phyloP scores from a whole-genome alignment of 2,329 filamentous ascomycete genomes.

The Penicillium sp. region DNA sequence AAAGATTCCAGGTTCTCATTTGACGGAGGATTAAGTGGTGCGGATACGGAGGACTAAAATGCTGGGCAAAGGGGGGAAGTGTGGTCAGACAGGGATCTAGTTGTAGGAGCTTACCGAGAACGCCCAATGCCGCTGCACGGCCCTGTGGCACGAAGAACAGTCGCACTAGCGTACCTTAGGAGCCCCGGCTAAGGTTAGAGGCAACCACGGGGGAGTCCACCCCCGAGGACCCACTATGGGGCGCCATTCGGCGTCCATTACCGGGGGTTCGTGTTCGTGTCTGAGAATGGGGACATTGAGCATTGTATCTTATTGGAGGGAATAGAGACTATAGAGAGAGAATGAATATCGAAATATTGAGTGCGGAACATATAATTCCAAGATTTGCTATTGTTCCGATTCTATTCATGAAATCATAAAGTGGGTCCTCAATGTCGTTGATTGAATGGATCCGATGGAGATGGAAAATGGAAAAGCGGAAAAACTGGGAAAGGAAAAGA shows the following conservation, averaged over 20 bases:
- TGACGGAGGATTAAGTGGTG: conserved; percentile 1
- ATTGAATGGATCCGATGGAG: background rate
- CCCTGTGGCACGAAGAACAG: conserved; percentile 25
- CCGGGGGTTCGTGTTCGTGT: conserved; percentile 16
- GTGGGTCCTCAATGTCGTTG: background rate
- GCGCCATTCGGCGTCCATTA: conserved; percentile 22
- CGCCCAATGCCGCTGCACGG: conserved; percentile 17
- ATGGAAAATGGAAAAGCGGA: background rate
- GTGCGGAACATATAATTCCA: background rate
- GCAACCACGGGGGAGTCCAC: conserved; percentile 23
- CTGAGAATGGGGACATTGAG: background rate
- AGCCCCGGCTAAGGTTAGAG: background rate
- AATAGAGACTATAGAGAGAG: too few relatives aligned
- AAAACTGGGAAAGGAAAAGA: background rate
- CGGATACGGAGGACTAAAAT: conserved; percentile 1
- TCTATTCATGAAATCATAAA: conserved; percentile 3
- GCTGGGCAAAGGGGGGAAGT: conserved; percentile 12
- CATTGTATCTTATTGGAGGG: background rate
- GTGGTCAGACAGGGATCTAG: conserved; percentile 15
- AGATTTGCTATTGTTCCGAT: background rate
- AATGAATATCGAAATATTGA: background rate
- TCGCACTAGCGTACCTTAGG: conserved; percentile 22
- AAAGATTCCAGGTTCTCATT: background rate
- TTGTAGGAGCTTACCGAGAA: conserved; percentile 3
- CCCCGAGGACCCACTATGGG: conserved; percentile 20